Evolutionary conservation across 495 filamentous ascomycete species (phyloP).

Genomic region (Endocarpon pusillum): DNA sequence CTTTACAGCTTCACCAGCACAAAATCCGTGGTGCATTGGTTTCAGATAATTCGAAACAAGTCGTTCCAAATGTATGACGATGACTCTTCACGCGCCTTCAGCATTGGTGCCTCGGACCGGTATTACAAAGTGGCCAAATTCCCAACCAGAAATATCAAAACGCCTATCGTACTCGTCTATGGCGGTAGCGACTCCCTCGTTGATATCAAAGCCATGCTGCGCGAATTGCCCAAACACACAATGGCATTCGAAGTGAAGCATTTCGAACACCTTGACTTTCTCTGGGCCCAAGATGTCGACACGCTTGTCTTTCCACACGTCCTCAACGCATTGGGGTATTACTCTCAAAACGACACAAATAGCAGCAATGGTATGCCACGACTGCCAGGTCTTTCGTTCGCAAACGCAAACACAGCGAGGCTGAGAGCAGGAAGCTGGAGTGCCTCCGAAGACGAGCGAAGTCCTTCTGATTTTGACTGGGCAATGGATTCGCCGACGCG

Average conservation of each 20-base stretch:
- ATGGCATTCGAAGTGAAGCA: constrained; percentile 68
- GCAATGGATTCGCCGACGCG: no score
- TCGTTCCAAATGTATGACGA: constrained; percentile 98
- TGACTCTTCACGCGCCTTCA: constrained; percentile 54
- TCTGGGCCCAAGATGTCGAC: constrained; percentile 83
- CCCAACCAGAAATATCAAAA: constrained; percentile 91
- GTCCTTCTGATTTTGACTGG: no score
- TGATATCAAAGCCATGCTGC: constrained; percentile 85
- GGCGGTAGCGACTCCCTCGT: constrained; percentile 87
- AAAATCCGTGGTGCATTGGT: constrained; percentile 95
- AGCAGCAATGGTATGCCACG: neutral
- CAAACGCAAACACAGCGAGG: no score
- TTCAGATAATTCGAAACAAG: constrained; percentile 91
- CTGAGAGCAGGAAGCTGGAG: no score
- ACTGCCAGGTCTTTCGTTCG: no score
- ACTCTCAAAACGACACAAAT: constrained; percentile 19
- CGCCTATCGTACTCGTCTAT: constrained; percentile 83
- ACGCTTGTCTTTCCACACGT: constrained; percentile 78
- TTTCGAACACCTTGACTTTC: constrained; percentile 91
- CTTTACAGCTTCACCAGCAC: constrained; percentile 91
- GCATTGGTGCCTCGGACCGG: constrained; percentile 35
- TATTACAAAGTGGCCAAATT: constrained; percentile 90
- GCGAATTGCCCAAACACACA: constrained; percentile 69
- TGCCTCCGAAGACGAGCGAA: no score
- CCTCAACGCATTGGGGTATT: constrained; percentile 63